A percentile compares a stretch with the other conserved stretches of the same genome.
These are phyloP conservation scores for Cryoendolithus antarcticus DNA, from an alignment of 2,329 filamentous ascomycete species.

Conservation along the genomic window DNA sequence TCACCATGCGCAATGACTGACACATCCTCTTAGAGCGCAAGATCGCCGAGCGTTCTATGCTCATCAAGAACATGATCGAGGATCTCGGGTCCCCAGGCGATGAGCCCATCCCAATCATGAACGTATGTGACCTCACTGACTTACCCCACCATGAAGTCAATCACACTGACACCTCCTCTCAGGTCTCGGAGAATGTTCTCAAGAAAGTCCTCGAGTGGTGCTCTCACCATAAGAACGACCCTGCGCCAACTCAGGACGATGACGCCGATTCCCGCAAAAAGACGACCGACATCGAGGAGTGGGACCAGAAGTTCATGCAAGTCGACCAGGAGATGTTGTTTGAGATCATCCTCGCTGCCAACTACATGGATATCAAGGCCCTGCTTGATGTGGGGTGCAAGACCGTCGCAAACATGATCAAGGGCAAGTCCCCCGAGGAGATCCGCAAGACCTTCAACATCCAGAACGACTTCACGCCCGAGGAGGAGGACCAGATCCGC, in stretches of 20 bases:
- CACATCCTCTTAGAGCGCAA: constrained; percentile 45
- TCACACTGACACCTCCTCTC: constrained; percentile 17
- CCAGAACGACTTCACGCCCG: constrained; percentile 96
- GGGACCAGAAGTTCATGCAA: constrained; percentile 99
- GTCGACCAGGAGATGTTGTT: constrained; percentile 99
- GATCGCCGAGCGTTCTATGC: constrained; percentile 79
- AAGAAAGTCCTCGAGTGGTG: constrained; percentile 98
- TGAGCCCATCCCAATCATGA: constrained; percentile 77
- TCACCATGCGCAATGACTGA: constrained; percentile 5
- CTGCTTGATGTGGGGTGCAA: constrained; percentile 97
- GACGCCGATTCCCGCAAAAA: constrained; percentile 93
- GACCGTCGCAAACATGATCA: constrained; percentile 99
- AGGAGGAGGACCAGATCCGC: constrained; percentile 90
- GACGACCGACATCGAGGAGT: constrained; percentile 97
- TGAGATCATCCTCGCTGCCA: constrained; percentile 94
- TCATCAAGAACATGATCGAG: constrained; percentile 98
- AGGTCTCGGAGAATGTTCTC: constrained; percentile 83
- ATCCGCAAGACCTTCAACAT: constrained; percentile 99
- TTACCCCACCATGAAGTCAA: constrained; percentile 1
- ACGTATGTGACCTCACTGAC: constrained; percentile 32
- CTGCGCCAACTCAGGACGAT: constrained; percentile 68
- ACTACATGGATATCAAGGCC: constrained; percentile 98
- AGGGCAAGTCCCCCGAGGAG: constrained; percentile 98
- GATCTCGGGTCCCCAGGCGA: constrained; percentile 58
- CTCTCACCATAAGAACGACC: constrained; percentile 84